A percentile compares a stretch with the other conserved stretches of the same genome.
These are phyloP conservation scores for Epichloe gansuensis DNA, from an alignment of 2,329 filamentous ascomycete genomes.

Conservation along the genomic window DNA sequence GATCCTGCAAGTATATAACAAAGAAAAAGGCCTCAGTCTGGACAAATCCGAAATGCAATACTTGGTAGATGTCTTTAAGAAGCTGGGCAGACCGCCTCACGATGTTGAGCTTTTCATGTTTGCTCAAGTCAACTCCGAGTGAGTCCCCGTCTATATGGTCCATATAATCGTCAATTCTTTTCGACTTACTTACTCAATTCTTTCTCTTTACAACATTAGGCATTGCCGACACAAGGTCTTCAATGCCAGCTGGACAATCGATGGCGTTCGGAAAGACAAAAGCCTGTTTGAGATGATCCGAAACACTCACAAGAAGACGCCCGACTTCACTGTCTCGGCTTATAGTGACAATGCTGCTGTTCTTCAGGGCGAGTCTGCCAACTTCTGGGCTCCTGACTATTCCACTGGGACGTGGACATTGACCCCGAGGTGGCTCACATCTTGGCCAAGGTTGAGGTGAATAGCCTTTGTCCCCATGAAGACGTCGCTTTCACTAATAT, in stretches of 20 bases:
- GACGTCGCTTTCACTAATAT: neutral
- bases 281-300: constrained; percentile 93
- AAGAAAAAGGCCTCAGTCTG: constrained; percentile 69
- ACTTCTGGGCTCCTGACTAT: constrained; percentile 76
- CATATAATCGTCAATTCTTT: neutral
- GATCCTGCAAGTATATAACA: constrained; percentile 73
- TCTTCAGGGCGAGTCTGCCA: constrained; percentile 27
- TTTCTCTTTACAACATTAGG: constrained; percentile 2
- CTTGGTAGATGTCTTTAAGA: constrained; percentile 51
- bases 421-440: constrained; percentile 75
- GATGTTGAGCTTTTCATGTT: constrained; percentile 99
- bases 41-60: constrained; percentile 88
- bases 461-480: neutral
- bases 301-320: constrained; percentile 79
- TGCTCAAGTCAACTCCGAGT: constrained; percentile 93
- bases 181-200: neutral
- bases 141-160: neutral
- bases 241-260: constrained; percentile 93
- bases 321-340: constrained; percentile 77
- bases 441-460: constrained; percentile 72
- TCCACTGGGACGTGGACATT: constrained; percentile 79
- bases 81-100: constrained; percentile 50
- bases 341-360: constrained; percentile 99
- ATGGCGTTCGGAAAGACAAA: constrained; percentile 65
- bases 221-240: constrained; percentile 83